Evolutionary conservation across 139 green algal genomes (phyloP).

Genomic region (Micromonas pusilla): DNA sequence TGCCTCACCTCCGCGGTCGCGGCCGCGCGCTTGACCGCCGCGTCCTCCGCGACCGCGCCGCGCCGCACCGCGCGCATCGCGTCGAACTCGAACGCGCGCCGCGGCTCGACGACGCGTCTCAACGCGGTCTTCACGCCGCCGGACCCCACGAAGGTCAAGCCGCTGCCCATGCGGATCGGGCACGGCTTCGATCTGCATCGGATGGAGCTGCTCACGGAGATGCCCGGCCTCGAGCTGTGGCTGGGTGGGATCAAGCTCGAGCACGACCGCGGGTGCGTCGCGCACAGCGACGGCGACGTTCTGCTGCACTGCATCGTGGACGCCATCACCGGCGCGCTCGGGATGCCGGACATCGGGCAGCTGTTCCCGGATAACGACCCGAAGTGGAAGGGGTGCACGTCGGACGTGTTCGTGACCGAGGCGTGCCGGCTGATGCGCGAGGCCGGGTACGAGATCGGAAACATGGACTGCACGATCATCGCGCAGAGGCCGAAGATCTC

Average conservation of each 20-base stretch:
- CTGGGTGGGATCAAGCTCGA: slow-evolving; percentile 92
- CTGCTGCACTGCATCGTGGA: slow-evolving; percentile 92
- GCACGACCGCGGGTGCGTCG: slow-evolving; percentile 89
- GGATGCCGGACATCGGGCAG: slow-evolving; percentile 95
- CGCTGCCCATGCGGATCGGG: not conserved
- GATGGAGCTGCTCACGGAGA: slow-evolving; percentile 23
- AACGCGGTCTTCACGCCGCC: too few species aligned
- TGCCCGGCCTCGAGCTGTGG: slow-evolving; percentile 78
- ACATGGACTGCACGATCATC: slow-evolving; percentile 98
- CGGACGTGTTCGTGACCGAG: slow-evolving; percentile 80
- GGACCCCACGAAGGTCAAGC: not conserved
- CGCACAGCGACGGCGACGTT: slow-evolving; percentile 88
- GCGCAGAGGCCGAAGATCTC: slow-evolving; percentile 89
- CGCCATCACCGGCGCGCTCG: slow-evolving; percentile 88
- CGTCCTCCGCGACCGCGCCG: too few species aligned
- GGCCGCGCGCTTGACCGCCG: too few species aligned
- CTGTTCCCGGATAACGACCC: slow-evolving; percentile 98
- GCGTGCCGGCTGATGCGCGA: slow-evolving; percentile 72
- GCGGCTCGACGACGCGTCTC: too few species aligned
- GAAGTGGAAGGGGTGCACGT: slow-evolving; percentile 87
- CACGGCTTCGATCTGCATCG: slow-evolving; percentile 40
- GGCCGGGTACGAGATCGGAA: slow-evolving; percentile 79
- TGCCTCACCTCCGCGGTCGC: too few species aligned
- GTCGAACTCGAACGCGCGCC: too few species aligned
- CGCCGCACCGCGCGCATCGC: too few species aligned